Evolutionary conservation across 176 grass and related monocot genomes (phyloP).

Genomic region (Zizania latifolia): DNA sequence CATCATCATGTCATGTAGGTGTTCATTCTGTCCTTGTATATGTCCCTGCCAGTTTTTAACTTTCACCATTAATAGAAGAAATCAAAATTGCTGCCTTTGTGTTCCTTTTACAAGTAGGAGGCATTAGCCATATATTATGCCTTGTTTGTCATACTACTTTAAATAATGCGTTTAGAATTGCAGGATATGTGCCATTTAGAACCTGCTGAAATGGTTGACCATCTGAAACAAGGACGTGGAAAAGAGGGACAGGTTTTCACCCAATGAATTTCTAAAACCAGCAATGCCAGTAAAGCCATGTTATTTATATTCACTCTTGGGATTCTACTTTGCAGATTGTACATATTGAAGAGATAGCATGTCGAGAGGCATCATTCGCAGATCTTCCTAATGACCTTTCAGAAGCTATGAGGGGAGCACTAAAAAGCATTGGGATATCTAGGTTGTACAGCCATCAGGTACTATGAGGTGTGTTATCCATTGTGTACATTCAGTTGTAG

Average conservation of each 20-base stretch:
- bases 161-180: slow-evolving; percentile 18
- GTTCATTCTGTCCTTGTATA: background rate
- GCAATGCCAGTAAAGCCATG: background rate
- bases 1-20: slow-evolving; percentile 52
- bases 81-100: background rate
- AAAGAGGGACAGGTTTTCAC: slow-evolving; percentile 69
- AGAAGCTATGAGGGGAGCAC: slow-evolving; percentile 44
- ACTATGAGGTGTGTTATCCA: background rate
- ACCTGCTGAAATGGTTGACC: slow-evolving; percentile 75
- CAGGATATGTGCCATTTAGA: slow-evolving; percentile 52
- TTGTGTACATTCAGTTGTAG: slow-evolving; percentile 2
- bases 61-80: background rate
- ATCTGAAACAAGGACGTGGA: slow-evolving; percentile 75
- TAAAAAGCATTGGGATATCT: slow-evolving; percentile 64
- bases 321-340: slow-evolving; percentile 55
- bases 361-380: slow-evolving; percentile 45
- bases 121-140: slow-evolving; percentile 5
- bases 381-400: slow-evolving; percentile 66
- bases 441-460: slow-evolving; percentile 93
- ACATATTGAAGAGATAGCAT: slow-evolving; percentile 69
- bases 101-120: background rate
- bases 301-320: background rate
- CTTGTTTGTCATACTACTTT: background rate
- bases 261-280: background rate
- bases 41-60: slow-evolving; percentile 11